Base-by-base conservation (phyloP, 2,329 filamentous ascomycete species). In the Hypoxylon sp. region DNA sequence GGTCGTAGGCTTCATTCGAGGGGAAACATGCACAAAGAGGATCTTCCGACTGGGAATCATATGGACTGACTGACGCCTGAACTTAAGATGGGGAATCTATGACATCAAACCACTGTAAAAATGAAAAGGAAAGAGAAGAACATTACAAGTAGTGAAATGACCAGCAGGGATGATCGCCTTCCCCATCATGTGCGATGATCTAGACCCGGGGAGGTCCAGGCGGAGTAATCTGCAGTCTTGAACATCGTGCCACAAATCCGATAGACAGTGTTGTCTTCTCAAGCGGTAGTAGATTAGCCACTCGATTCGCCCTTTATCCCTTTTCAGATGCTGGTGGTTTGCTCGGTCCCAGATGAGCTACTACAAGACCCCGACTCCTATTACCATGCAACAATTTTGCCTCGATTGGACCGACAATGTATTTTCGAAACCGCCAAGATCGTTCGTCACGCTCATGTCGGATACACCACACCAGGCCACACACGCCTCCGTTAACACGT, bases 141-240 rank as follows among this genome's bases (percentile, higher is more conserved):
- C 72, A 75, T 75, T 75, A 75, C 73, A 75, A 74, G 68, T 74
- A 74, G 51, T 71, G 71, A 74, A 76, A 75, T 70, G 72, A 73
- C 74, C 72, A 69, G 68, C 69, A 69, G 73, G 67, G 61, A 48
- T 67, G 70, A 73, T 73, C 72, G 58, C 55, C 73, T 68, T 72
- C 72, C 71, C 71, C 69, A 62, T 73, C 68, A 64, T 70, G 71
- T 69, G 67, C 61, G 65, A 65, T 65, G 67, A 69, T 70, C 65
- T 66, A 55, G 63, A 69, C 67, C 67, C 19, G 43, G 61, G 54
- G 54, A 54, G 65, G 63, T 65, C 64, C 71, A 68, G 61, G 70
- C 68, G 39, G 70, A 72, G 66, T 68, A 71, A 69, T 73, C 69
- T 71, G 70, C 71, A 69, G 66, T 66, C 69, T 63, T 61, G 70